Conservation (phyloP, 192 early-diverging fungal genomes). For the Mortierella hygrophila region DNA sequence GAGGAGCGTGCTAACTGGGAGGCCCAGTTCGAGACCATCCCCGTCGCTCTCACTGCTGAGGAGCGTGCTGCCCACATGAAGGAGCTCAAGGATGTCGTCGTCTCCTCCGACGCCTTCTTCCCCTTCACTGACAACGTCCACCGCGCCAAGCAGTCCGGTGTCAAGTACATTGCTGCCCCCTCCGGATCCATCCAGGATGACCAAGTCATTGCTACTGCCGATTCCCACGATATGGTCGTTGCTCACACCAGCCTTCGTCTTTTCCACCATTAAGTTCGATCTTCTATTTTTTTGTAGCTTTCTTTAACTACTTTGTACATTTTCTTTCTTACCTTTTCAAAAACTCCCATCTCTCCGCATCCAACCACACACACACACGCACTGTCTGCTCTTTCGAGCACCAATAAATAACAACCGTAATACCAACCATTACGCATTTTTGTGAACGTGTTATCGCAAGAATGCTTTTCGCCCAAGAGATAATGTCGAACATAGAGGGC, state of each 20-base stretch:
- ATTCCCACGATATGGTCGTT: constrained; percentile 85
- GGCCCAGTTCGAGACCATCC: constrained; percentile 83
- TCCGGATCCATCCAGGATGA: constrained; percentile 92
- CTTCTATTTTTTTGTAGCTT: neutral
- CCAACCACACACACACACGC: neutral
- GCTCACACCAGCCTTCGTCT: constrained; percentile 91
- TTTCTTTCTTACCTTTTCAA: neutral
- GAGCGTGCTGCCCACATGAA: constrained; percentile 85
- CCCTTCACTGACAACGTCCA: constrained; percentile 98
- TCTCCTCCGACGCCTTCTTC: constrained; percentile 99
- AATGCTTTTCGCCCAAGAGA: no score
- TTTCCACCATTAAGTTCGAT: constrained; percentile 89
- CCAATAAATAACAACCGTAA: neutral
- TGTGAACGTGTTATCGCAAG: neutral
- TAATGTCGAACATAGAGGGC: no score
- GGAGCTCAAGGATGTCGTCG: constrained; percentile 78
- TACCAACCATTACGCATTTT: neutral
- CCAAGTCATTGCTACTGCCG: constrained; percentile 84
- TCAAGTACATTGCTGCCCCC: constrained; percentile 90
- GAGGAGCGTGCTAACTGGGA: constrained; percentile 83
- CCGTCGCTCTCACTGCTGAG: constrained; percentile 79
- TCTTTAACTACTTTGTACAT: neutral
- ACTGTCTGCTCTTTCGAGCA: neutral
- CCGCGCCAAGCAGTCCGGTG: constrained; percentile 87
- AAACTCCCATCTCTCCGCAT: neutral